phyloP scores from a whole-genome alignment of 768 basidiomycete genomes.

The Naganishia friedmannii region DNA sequence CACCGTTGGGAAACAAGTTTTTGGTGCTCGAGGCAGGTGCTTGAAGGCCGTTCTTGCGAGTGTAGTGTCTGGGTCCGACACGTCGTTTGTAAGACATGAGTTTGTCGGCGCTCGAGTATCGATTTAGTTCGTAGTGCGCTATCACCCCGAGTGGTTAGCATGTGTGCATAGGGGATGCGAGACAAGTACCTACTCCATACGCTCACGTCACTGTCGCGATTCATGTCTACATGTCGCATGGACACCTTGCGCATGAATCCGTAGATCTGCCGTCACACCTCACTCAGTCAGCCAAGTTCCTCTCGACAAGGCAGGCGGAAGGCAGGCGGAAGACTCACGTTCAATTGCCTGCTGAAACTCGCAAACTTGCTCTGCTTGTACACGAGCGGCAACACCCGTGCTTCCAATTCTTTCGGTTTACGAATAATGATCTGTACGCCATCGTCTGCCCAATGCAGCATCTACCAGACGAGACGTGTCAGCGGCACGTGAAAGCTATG shows the following conservation, averaged over 20 bases:
- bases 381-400: constrained; percentile 87
- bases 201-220: constrained; percentile 80
- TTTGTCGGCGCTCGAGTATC: constrained; percentile 82
- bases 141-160: constrained; percentile 32
- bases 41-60: constrained; percentile 58
- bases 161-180: background rate
- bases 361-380: constrained; percentile 96
- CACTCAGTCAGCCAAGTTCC: constrained; percentile 34
- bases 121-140: constrained; percentile 89
- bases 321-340: constrained; percentile 59
- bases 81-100: constrained; percentile 93
- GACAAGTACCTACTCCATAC: constrained; percentile 77
- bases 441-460: constrained; percentile 92
- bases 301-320: background rate
- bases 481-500: constrained; percentile 8
- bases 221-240: constrained; percentile 74
- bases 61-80: constrained; percentile 86
- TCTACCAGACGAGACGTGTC: constrained; percentile 50
- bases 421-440: constrained; percentile 96
- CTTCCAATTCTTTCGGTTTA: constrained; percentile 84
- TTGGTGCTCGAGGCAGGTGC: background rate
- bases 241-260: constrained; percentile 94
- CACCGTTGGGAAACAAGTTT: background rate
- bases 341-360: constrained; percentile 94
- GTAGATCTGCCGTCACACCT: constrained; percentile 68